Evolutionary conservation across 2,329 filamentous ascomycete species (phyloP), one percentile per base, ranked within the genome.

Genomic region (Diplodia mutila): DNA sequence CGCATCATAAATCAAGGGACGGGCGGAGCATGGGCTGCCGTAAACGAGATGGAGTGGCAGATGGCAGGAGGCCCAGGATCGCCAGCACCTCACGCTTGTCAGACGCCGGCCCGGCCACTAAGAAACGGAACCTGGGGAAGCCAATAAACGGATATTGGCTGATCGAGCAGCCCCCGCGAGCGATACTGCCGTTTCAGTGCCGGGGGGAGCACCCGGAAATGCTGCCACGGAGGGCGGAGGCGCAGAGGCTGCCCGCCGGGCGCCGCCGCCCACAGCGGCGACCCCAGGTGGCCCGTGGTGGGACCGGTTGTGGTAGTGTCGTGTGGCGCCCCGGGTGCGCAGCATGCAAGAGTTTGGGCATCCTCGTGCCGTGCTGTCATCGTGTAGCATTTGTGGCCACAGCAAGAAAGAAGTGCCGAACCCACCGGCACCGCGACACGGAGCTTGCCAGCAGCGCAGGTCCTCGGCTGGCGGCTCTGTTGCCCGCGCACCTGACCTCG

Each of bases 121-220:
- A 55, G 59, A 63, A 63, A 51, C 59, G 46, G 59, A 63, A 63
- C 59, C 59, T 51, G 59, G 59, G 59, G 59, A 59, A 59, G 48
- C 53, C 64, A 77, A 78, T 78, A 74, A 76, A 76, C 74, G 65
- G 72, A 77, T 75, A 79, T 79, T 78, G 74, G 73, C 69, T 75
- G 75, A 77, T 75, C 71, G 71, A 59, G 52, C 54, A 49, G 54
- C 64, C 64, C 52, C 64, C 59, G 59, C 59, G 42, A 63, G 59
- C 42, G 34, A 63, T 25, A 63, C 49, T 63, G 59, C 59, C 59
- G 59, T 63, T 63, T 63, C 59, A 51, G 59, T 63, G 59, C 59
- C 59, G 59, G 59, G 42, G n/a, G 42, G 23, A 34, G 59, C 29
- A 16, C n/a, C 29, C 59, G 23, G 46, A 51, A 48, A 52, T 42